Percentiles rank a stretch among this genome's conserved stretches.
These are phyloP conservation scores for Corymbia maculata DNA, from an alignment of 345 rosid genomes.

Conservation along the genomic window DNA sequence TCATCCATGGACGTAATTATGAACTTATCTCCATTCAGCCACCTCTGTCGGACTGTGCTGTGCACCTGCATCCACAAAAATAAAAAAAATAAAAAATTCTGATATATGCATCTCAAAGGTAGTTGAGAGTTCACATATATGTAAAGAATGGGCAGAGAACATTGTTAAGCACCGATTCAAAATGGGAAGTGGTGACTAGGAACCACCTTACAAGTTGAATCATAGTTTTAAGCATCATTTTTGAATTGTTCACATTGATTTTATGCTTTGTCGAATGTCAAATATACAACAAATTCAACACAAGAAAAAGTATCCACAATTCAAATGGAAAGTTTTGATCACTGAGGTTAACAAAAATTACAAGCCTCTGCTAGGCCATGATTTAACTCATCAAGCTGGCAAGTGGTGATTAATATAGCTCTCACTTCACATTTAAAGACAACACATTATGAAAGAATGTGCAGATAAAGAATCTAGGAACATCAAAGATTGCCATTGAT, in stretches of 20 bases:
- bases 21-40: constrained; percentile 82
- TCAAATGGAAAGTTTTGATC: not conserved
- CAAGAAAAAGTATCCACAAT: not conserved
- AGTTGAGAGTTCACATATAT: not conserved
- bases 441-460: not conserved
- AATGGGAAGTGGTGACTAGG: not conserved
- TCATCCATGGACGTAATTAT: constrained; percentile 60
- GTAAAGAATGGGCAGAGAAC: not conserved
- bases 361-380: not conserved
- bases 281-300: not conserved
- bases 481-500: not conserved
- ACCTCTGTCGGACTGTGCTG: constrained; percentile 70
- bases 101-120: not conserved
- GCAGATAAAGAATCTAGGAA: not conserved
- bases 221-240: not conserved
- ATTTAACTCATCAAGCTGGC: not conserved
- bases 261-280: not conserved
- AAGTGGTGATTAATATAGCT: not conserved
- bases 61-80: constrained; percentile 60
- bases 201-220: not conserved
- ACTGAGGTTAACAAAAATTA: not conserved
- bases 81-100: not conserved
- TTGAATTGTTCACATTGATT: not conserved
- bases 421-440: not conserved
- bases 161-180: not conserved